Percentiles rank a stretch among this genome's conserved stretches.
phyloP scores from a whole-genome alignment of 805 yeast species.

The Barnettozyma pratensis region DNA sequence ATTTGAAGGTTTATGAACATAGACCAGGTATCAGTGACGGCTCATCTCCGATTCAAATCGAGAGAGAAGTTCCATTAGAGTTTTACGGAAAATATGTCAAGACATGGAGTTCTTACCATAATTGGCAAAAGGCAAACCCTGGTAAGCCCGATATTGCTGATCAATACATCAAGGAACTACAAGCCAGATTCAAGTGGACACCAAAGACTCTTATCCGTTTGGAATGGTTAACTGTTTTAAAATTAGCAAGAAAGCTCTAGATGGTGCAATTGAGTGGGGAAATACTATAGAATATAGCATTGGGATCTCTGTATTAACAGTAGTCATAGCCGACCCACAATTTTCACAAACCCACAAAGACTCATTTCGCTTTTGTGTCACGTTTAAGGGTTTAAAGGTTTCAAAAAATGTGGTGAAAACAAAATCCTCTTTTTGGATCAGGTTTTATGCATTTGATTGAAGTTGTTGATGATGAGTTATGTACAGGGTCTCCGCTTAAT shows the following conservation, averaged over 20 bases:
- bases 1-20: slow-evolving; percentile 31
- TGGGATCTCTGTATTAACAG: no score
- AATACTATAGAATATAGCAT: no score
- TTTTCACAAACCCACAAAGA: no score
- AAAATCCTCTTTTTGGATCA: no score
- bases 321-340: background rate
- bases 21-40: slow-evolving; percentile 14
- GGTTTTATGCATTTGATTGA: no score
- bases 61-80: slow-evolving; percentile 36
- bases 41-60: slow-evolving; percentile 27
- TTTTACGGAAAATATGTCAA: slow-evolving; percentile 47
- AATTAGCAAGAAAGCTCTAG: slow-evolving; percentile 35
- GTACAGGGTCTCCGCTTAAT: no score
- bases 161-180: slow-evolving; percentile 30
- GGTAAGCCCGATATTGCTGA: slow-evolving; percentile 32
- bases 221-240: slow-evolving; percentile 48
- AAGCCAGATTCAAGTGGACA: slow-evolving; percentile 41
- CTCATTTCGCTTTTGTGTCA: no score
- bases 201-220: slow-evolving; percentile 34
- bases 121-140: slow-evolving; percentile 35
- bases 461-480: no score
- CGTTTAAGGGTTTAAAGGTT: no score
- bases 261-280: background rate
- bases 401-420: no score
- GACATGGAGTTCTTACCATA: slow-evolving; percentile 72